Evolutionary conservation across 768 basidiomycete genomes (phyloP).

Genomic region (Gyrodon lividus): DNA sequence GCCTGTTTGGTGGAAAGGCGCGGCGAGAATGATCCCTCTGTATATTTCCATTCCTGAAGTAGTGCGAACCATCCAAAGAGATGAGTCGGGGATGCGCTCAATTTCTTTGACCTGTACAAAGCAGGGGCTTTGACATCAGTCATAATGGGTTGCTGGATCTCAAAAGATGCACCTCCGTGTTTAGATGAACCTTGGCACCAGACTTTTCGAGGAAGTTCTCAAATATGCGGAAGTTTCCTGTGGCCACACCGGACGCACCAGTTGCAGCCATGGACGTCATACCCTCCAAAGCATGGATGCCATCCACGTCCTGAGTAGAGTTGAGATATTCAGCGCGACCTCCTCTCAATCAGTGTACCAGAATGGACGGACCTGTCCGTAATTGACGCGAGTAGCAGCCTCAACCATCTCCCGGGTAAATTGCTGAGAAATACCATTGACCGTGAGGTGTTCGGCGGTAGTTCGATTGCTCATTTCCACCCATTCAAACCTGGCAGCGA

Average conservation of each 20-base stretch:
- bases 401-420: constrained; percentile 78
- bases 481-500: constrained; percentile 57
- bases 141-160: not conserved
- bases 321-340: not conserved
- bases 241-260: constrained; percentile 62
- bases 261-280: constrained; percentile 67
- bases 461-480: constrained; percentile 46
- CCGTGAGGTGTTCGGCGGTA: constrained; percentile 54
- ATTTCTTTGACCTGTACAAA: constrained; percentile 52
- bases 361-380: constrained; percentile 57
- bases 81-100: constrained; percentile 40
- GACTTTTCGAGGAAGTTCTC: constrained; percentile 74
- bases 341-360: not conserved
- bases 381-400: constrained; percentile 80
- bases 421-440: constrained; percentile 50
- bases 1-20: constrained; percentile 73
- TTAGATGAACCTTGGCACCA: constrained; percentile 65
- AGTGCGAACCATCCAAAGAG: constrained; percentile 55
- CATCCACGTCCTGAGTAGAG: constrained; percentile 52
- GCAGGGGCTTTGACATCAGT: not conserved
- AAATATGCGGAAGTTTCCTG: constrained; percentile 87
- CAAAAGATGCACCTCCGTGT: constrained; percentile 54
- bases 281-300: constrained; percentile 78
- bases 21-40: constrained; percentile 79
- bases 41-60: constrained; percentile 50